Base-by-base conservation (phyloP, 768 basidiomycete species). In the Mycena chlorophos region DNA sequence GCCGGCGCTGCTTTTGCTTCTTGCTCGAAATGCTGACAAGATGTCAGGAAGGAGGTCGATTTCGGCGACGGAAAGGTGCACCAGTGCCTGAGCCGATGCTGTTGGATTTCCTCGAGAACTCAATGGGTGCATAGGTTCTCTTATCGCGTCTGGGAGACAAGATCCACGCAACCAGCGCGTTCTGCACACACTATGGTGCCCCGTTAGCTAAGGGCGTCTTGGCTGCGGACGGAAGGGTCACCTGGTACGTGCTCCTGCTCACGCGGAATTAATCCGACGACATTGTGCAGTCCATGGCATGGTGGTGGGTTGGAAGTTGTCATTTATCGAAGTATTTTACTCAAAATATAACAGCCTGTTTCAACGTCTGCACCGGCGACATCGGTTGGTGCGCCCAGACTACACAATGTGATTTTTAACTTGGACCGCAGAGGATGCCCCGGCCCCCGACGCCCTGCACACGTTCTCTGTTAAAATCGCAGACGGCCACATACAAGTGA, bases 181-280 rank as follows among this genome's bases (percentile, higher is more conserved):
- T 83, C 70, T 96, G 94, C 71, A 94, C 92, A 2, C 94, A 96
- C 69, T 95, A 94, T 66, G 94, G 94, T 12, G 93, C 93, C 2
- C 91, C 92, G 1, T 78, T 95, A 2, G 84, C 78, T 4, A 92
- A 91, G 69, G 93, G 92, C 49, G 86, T 92, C 10, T 74, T 94
- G 52, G 82, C 87, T 6, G 78, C 87, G 29, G 87, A 89, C 68
- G 92, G 89, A 10, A 75, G 89, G 56, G 81, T 95, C 19, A 83
- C 89, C 47, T 95, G 93, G 86, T 85, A 65, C 48, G 83, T 69
- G 25, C 54, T 25, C 20, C 29, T 20, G 6, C 19, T 55, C 5
- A 22, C 19, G 42, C 5, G 26, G 34, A 20, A 26, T 12, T 23
- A 57, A 30, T 6, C 45, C 27, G 20, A 27, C 16, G 31, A 39